Conservation (phyloP, 208 protist genomes). For the Novymonas esmeraldas region DNA sequence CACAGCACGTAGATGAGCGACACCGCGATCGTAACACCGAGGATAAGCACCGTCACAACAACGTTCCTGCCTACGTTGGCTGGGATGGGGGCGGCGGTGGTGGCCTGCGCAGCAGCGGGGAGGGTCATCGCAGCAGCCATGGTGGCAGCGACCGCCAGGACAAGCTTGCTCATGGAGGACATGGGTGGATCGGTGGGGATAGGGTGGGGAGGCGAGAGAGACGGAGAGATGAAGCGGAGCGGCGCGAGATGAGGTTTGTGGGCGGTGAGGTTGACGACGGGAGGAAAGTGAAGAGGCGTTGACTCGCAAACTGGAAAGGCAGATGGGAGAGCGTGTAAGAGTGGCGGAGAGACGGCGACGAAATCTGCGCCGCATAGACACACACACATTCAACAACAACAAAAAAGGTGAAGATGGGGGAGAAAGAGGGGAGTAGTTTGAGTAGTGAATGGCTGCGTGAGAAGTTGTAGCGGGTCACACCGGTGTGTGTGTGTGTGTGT, state of each 20-base stretch:
- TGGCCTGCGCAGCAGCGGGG: conserved; percentile 1
- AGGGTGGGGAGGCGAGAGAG: not conserved
- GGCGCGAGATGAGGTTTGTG: no score
- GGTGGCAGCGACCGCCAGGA: conserved; percentile 6
- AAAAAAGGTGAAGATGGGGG: not conserved
- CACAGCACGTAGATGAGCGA: conserved; percentile 24
- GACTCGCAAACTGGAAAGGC: no score
- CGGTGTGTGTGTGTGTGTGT: not conserved
- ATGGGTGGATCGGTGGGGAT: conserved; percentile 2
- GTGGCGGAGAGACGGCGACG: no score
- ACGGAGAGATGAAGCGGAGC: conserved; percentile 1
- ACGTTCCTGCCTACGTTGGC: conserved; percentile 38
- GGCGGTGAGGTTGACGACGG: no score
- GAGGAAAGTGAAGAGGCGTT: no score
- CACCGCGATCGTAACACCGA: conserved; percentile 32
- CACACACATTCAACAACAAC: no score
- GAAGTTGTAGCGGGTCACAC: not conserved
- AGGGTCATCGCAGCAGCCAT: not conserved
- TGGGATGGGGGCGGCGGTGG: conserved; percentile 16
- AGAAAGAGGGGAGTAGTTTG: no score
- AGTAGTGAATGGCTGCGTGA: no score
- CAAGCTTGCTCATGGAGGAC: conserved; percentile 5
- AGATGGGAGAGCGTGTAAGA: no score
- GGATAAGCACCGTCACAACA: conserved; percentile 51
- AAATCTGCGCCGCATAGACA: no score